phyloP scores from a whole-genome alignment of 2,329 filamentous ascomycete species.

The Cryphonectria japonica region DNA sequence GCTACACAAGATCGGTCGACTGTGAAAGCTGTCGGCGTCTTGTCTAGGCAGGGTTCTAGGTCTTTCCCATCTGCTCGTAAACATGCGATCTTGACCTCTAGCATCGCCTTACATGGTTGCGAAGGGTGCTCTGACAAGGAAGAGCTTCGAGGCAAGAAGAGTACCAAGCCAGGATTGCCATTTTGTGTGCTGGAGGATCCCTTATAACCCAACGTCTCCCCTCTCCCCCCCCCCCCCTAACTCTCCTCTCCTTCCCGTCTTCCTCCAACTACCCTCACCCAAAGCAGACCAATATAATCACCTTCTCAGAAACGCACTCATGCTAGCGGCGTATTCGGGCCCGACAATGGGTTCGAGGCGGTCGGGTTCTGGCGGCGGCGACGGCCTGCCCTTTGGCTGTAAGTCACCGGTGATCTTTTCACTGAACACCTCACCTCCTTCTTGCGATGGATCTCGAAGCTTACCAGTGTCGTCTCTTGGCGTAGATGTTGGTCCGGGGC shows the following conservation, averaged over 20 bases:
- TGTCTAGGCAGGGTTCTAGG: neutral
- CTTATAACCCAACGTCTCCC: neutral
- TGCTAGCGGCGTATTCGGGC: constrained; percentile 58
- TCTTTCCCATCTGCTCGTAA: neutral
- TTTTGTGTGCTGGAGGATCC: neutral
- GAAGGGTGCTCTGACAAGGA: neutral
- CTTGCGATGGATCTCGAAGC: neutral
- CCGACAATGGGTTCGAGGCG: constrained; percentile 64
- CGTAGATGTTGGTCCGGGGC: neutral
- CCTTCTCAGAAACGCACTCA: constrained; percentile 47
- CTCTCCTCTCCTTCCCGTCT: neutral
- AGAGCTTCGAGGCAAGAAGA: neutral
- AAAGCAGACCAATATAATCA: neutral
- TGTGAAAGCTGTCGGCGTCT: neutral
- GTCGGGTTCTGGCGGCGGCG: constrained; percentile 55
- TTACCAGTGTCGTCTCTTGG: constrained; percentile 52
- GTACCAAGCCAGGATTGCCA: neutral
- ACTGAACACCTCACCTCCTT: neutral
- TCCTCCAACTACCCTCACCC: neutral
- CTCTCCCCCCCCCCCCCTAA: neutral
- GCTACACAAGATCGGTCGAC: neutral
- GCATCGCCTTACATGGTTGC: neutral
- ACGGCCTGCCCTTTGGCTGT: constrained; percentile 68
- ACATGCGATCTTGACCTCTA: constrained; percentile 1
- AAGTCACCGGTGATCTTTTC: constrained; percentile 41